Evolutionary conservation across 768 basidiomycete genomes (phyloP), one percentile per base, ranked within the genome.

Genomic region (Aureoboletus auriporus): DNA sequence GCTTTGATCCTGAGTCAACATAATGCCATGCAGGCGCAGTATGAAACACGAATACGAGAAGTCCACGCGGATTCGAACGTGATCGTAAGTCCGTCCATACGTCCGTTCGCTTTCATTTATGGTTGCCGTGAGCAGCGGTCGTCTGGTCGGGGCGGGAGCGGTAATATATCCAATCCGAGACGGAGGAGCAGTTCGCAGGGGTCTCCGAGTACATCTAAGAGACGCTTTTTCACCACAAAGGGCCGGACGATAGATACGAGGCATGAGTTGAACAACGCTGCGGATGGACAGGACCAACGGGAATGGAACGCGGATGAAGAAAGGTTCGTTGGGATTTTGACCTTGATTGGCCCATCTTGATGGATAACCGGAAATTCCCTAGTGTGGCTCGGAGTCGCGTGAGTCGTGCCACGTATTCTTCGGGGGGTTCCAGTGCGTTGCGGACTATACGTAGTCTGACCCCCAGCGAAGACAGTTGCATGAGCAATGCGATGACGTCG

Each of bases 81-180:
- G 13, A 27, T 53, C n/a, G 63, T 64, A 37, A 53, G 63, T 29
- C 28, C 12, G 11, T 7, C 28, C 14, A 16, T 6, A 14, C 12
- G 11, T 10, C 33, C 12, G 3, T 11, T 13, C n/a, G 7, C 30
- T 12, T 14, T 6, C 28, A 28, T 23, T 11, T 36, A 17, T 44
- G 5, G 1, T 36, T 53, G 33, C 5, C 37, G 4, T 39, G 8
- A 16, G 37, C 10, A 64, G 63, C 56, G 39, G 17, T 64, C 63
- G 27, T 65, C 56, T 1, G 63, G 63, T 12, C 56, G 63, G 10
- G 63, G 63, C 3, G 63, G 63, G 3, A 53, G 52, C 2, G 63
- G 63, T 12, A 64, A 64, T n/a, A 64, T 64, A 44, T 54, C 46
- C 5, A 39, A 51, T 26, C 8, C 17, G 16, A 52, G 36, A 29